Base-by-base conservation (phyloP, 306 rosid genomes). In the Lupinus albus region DNA sequence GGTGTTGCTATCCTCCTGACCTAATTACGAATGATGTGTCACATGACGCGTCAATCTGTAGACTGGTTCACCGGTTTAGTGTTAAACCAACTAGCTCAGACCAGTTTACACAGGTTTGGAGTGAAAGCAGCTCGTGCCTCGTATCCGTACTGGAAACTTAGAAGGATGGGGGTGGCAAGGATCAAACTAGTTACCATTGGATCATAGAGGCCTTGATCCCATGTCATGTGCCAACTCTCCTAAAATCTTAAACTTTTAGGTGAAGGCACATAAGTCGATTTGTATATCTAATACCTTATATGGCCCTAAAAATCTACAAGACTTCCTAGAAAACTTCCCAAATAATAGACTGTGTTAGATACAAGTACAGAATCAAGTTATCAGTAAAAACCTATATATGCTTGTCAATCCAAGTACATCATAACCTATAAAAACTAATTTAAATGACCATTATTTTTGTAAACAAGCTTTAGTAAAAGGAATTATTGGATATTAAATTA, bases 401-500 rank as follows among this genome's bases (percentile, higher is more conserved):
- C 8, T 50, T 50, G 45, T 9, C 4, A 9, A 39, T 9, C 12
- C 45, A 39, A 9, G 45, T 9, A 16, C n/a, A 17, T 8, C 56
- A 50, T 50, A 50, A 17, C 20, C 56, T 8, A 10, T 50, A 16
- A 3, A 51, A 51, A 51, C 57, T 30, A 42, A 42, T 42, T 42
- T 42, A 42, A 11, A 11, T 42, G 47, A 14, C 47, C 14, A 41
- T 42, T 42, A 42, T 11, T 42, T 11, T 11, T 4, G 47, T 11
- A 42, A 5, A 36, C 41, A 5, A 42, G 16, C 38, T 21, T 25
- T 53, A 25, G 14, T 21, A 11, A 21, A 42, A 53, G 38, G 38
- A 21, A 53, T 53, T 53, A 53, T 25, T 53, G 60, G 60, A 53
- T 25, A 53, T 11, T 11, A 4, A 53, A 21, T 53, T 53, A 25